Evolutionary conservation across 768 basidiomycete species (phyloP).

Genomic region (Podaxis sp.): DNA sequence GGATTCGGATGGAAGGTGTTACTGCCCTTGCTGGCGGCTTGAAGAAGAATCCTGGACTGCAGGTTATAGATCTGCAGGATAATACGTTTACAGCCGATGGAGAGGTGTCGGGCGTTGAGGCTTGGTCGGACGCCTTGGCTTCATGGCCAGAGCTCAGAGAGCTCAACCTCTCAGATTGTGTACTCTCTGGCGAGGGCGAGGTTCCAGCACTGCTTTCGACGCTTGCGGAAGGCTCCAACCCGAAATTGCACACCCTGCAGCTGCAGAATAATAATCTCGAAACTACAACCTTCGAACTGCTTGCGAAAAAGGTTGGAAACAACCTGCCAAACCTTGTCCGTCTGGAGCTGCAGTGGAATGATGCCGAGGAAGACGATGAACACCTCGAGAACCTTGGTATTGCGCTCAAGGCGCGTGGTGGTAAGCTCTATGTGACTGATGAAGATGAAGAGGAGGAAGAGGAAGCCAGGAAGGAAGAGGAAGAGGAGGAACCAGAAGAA

Average conservation of each 20-base stretch:
- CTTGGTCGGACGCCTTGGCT: conserved; percentile 64
- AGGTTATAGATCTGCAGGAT: conserved; percentile 90
- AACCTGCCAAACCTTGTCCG: conserved; percentile 58
- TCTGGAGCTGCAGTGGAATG: conserved; percentile 91
- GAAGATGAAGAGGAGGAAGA: conserved; percentile 85
- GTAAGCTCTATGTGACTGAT: conserved; percentile 65
- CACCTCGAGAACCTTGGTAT: conserved; percentile 52
- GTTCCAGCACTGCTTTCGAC: conserved; percentile 62
- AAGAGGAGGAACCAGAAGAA: conserved; percentile 34
- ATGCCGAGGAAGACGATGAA: conserved; percentile 76
- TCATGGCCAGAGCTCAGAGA: conserved; percentile 70
- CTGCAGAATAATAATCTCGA: conserved; percentile 95
- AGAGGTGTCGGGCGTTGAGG: conserved; percentile 46
- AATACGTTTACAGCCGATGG: conserved; percentile 75
- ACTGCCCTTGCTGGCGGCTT: conserved; percentile 76
- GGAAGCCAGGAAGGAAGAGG: conserved; percentile 50
- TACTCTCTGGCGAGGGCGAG: conserved; percentile 81
- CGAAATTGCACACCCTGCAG: conserved; percentile 71
- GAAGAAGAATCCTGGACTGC: conserved; percentile 60
- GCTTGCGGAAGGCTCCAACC: conserved; percentile 69
- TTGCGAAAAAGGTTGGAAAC: conserved; percentile 64
- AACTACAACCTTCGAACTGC: conserved; percentile 58
- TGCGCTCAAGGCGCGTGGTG: conserved; percentile 63
- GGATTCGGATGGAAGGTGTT: conserved; percentile 92
- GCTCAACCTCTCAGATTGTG: conserved; percentile 93